These are phyloP conservation scores for Thalassiosira livingstoniorum DNA, from an alignment of 352 stramenopile species.

Conservation along the genomic window DNA sequence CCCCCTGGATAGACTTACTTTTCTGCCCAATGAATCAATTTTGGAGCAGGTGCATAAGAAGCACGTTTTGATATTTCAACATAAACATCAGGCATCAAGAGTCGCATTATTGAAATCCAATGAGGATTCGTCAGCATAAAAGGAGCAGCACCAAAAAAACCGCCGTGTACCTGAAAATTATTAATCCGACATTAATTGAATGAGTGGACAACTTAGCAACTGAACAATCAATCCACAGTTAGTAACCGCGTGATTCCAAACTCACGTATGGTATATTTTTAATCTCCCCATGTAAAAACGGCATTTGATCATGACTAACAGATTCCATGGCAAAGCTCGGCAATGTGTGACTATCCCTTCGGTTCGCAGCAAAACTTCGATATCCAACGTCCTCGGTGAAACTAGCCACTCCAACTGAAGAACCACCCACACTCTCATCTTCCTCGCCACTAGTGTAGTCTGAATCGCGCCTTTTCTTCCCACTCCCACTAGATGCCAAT, in stretches of 20 bases:
- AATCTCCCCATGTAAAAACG: conserved; percentile 71
- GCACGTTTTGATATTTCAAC: conserved; percentile 82
- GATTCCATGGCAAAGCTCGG: conserved; percentile 69
- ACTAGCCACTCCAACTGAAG: conserved; percentile 34
- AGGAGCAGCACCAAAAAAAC: conserved; percentile 83
- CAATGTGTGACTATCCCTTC: conserved; percentile 58
- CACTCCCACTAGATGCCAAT: conserved; percentile 20
- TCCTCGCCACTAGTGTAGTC: conserved; percentile 28
- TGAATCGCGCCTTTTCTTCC: conserved; percentile 21
- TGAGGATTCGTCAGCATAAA: conserved; percentile 82
- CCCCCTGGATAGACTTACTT: conserved; percentile 55
- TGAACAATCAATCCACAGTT: no score
- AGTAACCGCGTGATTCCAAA: no score
- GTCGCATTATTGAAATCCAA: conserved; percentile 79
- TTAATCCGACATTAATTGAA: not conserved
- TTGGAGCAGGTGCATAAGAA: conserved; percentile 57
- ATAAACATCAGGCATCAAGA: conserved; percentile 85
- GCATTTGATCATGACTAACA: conserved; percentile 77
- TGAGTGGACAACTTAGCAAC: not conserved
- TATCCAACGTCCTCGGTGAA: conserved; percentile 10
- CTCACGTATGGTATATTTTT: conserved; percentile 79
- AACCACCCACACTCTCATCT: conserved; percentile 46
- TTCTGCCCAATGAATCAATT: conserved; percentile 86
- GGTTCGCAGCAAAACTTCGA: conserved; percentile 9
- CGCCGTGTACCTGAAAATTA: conserved; percentile 2